These are phyloP conservation scores for Geotrichum restrictum DNA, from an alignment of 1,139 yeast species.

Conservation along the genomic window DNA sequence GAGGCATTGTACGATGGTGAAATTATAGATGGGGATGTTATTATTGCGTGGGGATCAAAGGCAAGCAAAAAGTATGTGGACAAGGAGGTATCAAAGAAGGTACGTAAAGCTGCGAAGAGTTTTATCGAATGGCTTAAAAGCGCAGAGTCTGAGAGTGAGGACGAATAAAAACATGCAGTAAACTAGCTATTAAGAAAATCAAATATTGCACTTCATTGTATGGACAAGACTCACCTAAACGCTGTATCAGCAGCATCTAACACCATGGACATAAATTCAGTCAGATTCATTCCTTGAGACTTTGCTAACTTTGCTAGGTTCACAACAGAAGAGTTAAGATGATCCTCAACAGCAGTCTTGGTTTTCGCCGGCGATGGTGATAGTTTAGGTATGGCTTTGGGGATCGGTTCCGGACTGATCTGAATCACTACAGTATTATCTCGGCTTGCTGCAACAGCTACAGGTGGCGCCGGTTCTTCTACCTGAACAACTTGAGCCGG, in stretches of 20 bases:
- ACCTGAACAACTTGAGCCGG: no score
- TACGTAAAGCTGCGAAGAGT: conserved; percentile 93
- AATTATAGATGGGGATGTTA: conserved; percentile 74
- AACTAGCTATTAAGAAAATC: no score
- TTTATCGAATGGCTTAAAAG: conserved; percentile 91
- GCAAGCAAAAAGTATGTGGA: conserved; percentile 91
- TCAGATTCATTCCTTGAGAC: conserved; percentile 13
- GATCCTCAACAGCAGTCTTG: background rate
- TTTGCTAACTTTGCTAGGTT: conserved; percentile 7
- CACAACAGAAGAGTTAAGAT: conserved; percentile 5
- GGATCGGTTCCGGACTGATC: background rate
- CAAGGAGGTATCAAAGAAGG: conserved; percentile 87
- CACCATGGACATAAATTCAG: conserved; percentile 11
- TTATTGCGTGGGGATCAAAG: conserved; percentile 82
- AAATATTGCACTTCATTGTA: no score
- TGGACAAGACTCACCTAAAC: background rate
- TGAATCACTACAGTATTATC: background rate
- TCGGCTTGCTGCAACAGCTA: background rate
- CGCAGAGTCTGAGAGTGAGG: conserved; percentile 75
- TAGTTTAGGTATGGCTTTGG: background rate
- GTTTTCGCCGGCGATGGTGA: background rate
- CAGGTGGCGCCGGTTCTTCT: background rate
- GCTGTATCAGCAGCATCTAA: conserved; percentile 4
- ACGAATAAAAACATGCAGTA: conserved; percentile 21
- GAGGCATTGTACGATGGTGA: conserved; percentile 79